Percentiles rank a stretch among this genome's conserved stretches.
These are phyloP conservation scores for Kwoniella botswanensis DNA, from an alignment of 768 basidiomycete species.

Conservation along the genomic window DNA sequence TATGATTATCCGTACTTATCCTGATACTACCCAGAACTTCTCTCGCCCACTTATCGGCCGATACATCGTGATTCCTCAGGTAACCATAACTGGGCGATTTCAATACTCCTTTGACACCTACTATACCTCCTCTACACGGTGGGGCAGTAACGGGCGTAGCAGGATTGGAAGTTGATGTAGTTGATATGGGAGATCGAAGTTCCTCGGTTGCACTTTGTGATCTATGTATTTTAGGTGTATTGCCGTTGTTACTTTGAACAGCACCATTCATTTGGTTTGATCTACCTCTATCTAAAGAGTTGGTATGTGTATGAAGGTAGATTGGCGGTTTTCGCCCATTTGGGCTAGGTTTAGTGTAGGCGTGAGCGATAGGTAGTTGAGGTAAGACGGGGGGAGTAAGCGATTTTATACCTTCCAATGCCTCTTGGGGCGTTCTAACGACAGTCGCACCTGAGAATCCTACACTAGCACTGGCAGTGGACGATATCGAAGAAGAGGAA, in stretches of 20 bases:
- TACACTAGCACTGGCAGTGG: neutral
- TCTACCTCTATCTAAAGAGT: neutral
- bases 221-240: conserved; percentile 4
- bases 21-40: conserved; percentile 7
- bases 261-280: neutral
- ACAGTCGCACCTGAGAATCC: conserved; percentile 20
- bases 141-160: conserved; percentile 5
- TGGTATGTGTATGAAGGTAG: neutral
- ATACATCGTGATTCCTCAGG: neutral
- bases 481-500: conserved; percentile 2
- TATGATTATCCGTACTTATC: conserved; percentile 11
- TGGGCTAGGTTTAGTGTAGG: neutral
- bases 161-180: neutral
- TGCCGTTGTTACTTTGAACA: neutral
- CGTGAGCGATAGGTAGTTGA: neutral
- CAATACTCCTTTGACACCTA: conserved; percentile 12
- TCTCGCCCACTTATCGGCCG: conserved; percentile 5
- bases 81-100: conserved; percentile 10
- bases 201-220: conserved; percentile 3
- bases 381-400: conserved; percentile 9
- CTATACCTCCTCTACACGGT: conserved; percentile 7
- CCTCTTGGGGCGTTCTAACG: conserved; percentile 23
- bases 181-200: neutral
- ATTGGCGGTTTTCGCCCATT: neutral
- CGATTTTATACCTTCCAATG: conserved; percentile 15